Base-by-base conservation (phyloP, 179 eudicot genomes). In the Beta lomatogona region DNA sequence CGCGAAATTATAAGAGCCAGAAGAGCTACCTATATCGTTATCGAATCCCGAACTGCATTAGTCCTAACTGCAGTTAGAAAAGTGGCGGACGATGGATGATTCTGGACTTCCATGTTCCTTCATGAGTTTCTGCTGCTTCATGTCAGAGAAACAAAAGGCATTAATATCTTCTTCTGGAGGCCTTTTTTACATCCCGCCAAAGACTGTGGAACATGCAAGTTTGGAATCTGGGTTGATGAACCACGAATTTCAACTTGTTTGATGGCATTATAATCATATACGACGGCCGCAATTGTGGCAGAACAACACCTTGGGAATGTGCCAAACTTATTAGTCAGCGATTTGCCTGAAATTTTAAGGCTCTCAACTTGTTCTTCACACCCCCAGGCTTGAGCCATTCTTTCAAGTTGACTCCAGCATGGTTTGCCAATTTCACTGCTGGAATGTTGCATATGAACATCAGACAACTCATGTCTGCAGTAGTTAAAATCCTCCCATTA, bases 231-330 rank as follows among this genome's bases (percentile, higher is more conserved):
- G 44, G 78, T 79, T 48, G 77, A 76, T 57, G 86, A 65, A 21
- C 91, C 92, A 60, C 77, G 79, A 88, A 89, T 73, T 82, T 84
- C 19, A 91, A 57, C 81, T 72, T 77, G 50, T 84, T 85, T 18
- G 86, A 82, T 1, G 87, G 80, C 25, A 78, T 28, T 12, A 90
- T 64, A 31, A 82, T 79, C 61, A 91, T 78, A 77, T 69, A 78
- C 41, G 92, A 91, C 2, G 91, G 92, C 22, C 85, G 73, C 79
- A 91, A 25, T 9, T 87, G 88, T 79, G 77, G 87, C 80, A 91
- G 83, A 69, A 79, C 86, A 82, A 83, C 28, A 73, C 91, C 91
- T 83, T 84, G 84, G 81, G 85, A 82, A 70, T 91, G 94, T 28
- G 87, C 85, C 67, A 71, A 13, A 86, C 84, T 79, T 45, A 91